phyloP scores from a whole-genome alignment of 2,329 filamentous ascomycete species.

The Aspergillus chevalieri region DNA sequence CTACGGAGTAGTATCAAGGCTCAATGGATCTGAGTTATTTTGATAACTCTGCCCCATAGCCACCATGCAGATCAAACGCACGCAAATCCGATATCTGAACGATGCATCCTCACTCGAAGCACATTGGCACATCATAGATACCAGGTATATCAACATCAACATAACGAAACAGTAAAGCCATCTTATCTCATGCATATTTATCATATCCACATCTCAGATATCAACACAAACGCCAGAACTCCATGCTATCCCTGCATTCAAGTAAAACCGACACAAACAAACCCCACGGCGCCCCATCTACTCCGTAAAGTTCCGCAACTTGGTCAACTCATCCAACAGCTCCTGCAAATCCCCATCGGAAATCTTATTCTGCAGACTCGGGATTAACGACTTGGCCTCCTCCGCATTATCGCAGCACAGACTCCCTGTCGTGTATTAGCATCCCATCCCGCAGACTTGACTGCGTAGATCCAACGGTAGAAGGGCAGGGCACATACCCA shows the following conservation, averaged over 20 bases:
- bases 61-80: no score
- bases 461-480: neutral
- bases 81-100: no score
- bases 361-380: slow-evolving; percentile 82
- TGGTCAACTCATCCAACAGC: slow-evolving; percentile 83
- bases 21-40: no score
- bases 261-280: slow-evolving; percentile 1
- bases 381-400: slow-evolving; percentile 94
- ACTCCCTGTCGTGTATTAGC: slow-evolving; percentile 55
- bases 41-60: no score
- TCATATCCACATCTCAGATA: neutral
- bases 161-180: neutral
- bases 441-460: neutral
- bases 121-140: no score
- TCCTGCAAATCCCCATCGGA: slow-evolving; percentile 81
- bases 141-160: no score
- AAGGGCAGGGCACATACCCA: slow-evolving; percentile 54
- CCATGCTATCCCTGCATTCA: slow-evolving; percentile 16
- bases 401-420: slow-evolving; percentile 88
- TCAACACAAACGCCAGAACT: slow-evolving; percentile 18
- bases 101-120: no score
- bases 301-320: slow-evolving; percentile 55
- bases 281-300: slow-evolving; percentile 11
- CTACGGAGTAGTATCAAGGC: no score
- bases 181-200: neutral